Evolutionary conservation across 2,329 filamentous ascomycete genomes (phyloP), one percentile per base, ranked within the genome.

Genomic region (Elsinoe necatrix): DNA sequence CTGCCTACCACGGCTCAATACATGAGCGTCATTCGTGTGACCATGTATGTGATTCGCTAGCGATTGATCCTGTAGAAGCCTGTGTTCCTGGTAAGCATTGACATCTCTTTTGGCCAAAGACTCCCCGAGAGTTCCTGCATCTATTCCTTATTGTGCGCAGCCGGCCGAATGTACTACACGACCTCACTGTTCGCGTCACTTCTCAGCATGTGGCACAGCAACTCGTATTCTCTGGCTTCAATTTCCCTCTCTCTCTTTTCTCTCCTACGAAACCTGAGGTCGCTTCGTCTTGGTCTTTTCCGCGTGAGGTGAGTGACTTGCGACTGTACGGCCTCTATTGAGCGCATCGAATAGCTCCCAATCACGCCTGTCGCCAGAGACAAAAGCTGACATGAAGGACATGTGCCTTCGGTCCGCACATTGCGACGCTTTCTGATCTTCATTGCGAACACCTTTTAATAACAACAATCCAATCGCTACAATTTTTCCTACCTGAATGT

Each of bases 331-430:
- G 34, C 34, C 14, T 6, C 34, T 37, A n/a, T 29, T 29, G 27
- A 29, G 27, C 4, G 9, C 27, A 37, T 37, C 14, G 5, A 12
- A 37, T 37, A n/a, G 12, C 12, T 3, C 12, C 9, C 21, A 45
- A 25, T 21, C 41, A 45, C 14, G 20, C 41, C 5, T 4, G 12
- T 21, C 9, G 20, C 20, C 41, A 25, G 41, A 45, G 39, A 16
- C 42, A 25, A 29, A 21, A 34, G 45, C 45, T 50, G 45, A 50
- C 45, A 50, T 50, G 45, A 50, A 34, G 45, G 25, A 31, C 45
- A 50, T 34, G 29, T 50, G 45, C 27, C 45, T 34, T 50, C 45
- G 16, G 45, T 50, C 45, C 31, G 45, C 45, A 16, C 25, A 8
- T 12, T 18, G 25, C 45, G 25, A 45, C 16, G n/a, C 41, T 23